Base-by-base conservation (phyloP, 495 filamentous ascomycete genomes). In the Xylaria grammica region DNA sequence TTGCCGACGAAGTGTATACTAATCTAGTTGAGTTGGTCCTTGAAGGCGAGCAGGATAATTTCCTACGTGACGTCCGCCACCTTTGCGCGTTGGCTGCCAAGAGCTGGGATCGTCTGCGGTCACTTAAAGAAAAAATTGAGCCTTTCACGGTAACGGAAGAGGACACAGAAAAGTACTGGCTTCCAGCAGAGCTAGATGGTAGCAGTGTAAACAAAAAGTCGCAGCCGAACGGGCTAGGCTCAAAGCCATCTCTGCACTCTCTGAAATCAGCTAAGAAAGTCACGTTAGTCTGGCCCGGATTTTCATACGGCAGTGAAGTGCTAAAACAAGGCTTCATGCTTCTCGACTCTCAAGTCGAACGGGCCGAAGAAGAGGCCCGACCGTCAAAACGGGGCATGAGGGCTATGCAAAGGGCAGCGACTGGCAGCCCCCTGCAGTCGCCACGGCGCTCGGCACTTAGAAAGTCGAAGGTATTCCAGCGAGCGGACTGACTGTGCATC, bases 281-380 rank as follows among this genome's bases (percentile, higher is more conserved):
- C 20, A 36, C 17, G 17, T 30, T 45, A 17, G 51, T 63, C 34
- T 63, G 60, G 60, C 60, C 60, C 3, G 60, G 60, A 3, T 63
- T 63, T 9, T 63, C 38, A 2, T 55, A 54, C 27, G 60, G 51
- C 26, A 46, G 32, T 1, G 50, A 63, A 32, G 60, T 63, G 0
- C 36, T 63, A 27, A 63, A 63, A 50, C 49, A 55, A n/a, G 60
- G 60, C 22, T 63, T 53, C 38, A 63, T 63, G 60, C 50, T 63
- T 11, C 27, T 63, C 1, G 50, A 63, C 1, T 63, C 60, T 5
- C 60, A 63, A 44, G 38, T 63, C 9, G 26, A 17, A 8, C 2
- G 19, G 1, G 50, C 60, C 13, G 36, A 24, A 0, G 60, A 63
- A 1, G 50, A 63, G 26, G 22, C 32, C 5, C 44, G n/a, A 32